phyloP scores from a whole-genome alignment of 1,284 basidiomycete species.

The Termitomyces sp. region DNA sequence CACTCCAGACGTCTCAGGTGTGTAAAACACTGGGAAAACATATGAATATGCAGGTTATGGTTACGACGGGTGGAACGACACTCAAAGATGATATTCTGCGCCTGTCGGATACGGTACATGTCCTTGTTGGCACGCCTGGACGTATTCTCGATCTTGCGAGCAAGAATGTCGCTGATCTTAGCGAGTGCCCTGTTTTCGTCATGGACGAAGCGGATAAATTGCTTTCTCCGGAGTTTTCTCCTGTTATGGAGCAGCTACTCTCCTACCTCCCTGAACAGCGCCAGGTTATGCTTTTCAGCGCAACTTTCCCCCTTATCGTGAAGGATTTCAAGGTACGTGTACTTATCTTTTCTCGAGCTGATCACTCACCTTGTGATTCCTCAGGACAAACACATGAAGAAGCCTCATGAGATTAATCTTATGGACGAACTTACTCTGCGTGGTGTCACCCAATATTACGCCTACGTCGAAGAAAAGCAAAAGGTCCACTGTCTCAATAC shows the following conservation, averaged over 20 bases:
- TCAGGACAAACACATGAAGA: constrained; percentile 96
- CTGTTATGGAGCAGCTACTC: constrained; percentile 96
- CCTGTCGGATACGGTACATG: constrained; percentile 86
- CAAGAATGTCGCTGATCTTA: constrained; percentile 92
- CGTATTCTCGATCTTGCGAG: constrained; percentile 93
- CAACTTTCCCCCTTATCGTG: constrained; percentile 98
- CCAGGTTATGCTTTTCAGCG: constrained; percentile 99
- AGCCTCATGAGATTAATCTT: constrained; percentile 97
- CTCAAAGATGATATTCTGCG: constrained; percentile 97
- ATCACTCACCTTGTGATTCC: constrained; percentile 6
- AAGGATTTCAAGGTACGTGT: constrained; percentile 91
- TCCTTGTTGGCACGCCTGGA: constrained; percentile 96
- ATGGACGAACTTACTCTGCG: constrained; percentile 99
- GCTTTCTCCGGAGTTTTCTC: constrained; percentile 95
- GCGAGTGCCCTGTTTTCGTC: constrained; percentile 92
- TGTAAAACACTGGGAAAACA: constrained; percentile 97
- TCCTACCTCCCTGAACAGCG: constrained; percentile 80
- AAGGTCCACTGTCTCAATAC: constrained; percentile 99
- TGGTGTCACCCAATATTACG: constrained; percentile 99
- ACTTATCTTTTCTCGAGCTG: not conserved
- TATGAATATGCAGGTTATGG: constrained; percentile 95
- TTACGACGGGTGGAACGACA: constrained; percentile 97
- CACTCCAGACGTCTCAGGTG: constrained; percentile 95
- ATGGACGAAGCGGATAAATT: constrained; percentile 99
- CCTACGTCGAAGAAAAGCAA: constrained; percentile 97